Evolutionary conservation across 129 eudicot genomes (phyloP), one percentile per base, ranked within the genome.

Genomic region (Sambucus nigra): DNA sequence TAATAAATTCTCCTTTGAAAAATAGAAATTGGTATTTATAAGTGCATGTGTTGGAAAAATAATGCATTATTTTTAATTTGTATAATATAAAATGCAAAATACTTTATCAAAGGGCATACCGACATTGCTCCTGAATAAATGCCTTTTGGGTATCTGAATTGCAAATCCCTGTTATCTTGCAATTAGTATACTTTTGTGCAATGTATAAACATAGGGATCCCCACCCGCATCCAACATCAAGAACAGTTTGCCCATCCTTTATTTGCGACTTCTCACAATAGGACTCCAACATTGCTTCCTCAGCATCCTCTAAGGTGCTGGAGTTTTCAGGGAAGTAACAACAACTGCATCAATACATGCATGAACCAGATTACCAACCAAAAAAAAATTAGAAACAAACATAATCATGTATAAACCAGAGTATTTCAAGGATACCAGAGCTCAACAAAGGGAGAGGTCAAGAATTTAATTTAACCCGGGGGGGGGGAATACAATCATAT

Each of bases 201-300:
- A 86, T 80, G 69, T 79, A 92, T 19, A 86, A 54, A 54, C 60
- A 59, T 53, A 92, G 76, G 48, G 99, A 86, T 42, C 99, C 99
- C 99, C 99, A 92, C 31, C 99, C 99, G 69, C 99, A 92, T 24
- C 99, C 99, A 59, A 92, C 89, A 70, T 92, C 99, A 69, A 92
- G 99, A 77, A 92, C 92, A 29, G 81, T 65, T 23, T 92, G 99
- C 1, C 99, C 99, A 63, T 82, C 96, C 80, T 82, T 52, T 42
- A 92, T 44, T 69, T 83, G 79, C 4, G 96, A 67, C 70, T 83
- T 86, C 67, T 82, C 87, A 61, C 99, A 86, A 71, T 92, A 86
- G 32, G 75, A 35, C 55, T 82, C 81, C 59, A 92, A 17, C 99
- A 92, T 92, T 64, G 94, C 99, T 54, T 72, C 75, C 67, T 82